A percentile compares a stretch with the other conserved stretches of the same genome.
These are phyloP conservation scores for Aspergillus novofumigatus DNA, from an alignment of 2,329 filamentous ascomycete species.

Conservation along the genomic window DNA sequence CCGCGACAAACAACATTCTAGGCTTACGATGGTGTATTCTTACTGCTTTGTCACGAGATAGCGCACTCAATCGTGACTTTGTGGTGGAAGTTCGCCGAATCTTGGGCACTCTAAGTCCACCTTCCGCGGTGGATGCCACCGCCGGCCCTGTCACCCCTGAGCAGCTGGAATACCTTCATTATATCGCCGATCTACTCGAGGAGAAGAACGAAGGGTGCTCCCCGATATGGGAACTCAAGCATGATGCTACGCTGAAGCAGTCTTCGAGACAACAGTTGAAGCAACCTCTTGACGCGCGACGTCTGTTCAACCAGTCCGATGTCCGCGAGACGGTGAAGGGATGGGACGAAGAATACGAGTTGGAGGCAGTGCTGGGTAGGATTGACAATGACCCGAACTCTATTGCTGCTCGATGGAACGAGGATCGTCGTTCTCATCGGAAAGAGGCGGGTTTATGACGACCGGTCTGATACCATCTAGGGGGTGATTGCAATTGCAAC, in stretches of 20 bases:
- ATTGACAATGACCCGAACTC: slow-evolving; percentile 13
- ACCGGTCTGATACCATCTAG: background rate
- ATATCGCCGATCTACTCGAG: slow-evolving; percentile 17
- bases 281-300: slow-evolving; percentile 9
- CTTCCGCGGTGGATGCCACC: background rate
- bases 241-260: slow-evolving; percentile 10
- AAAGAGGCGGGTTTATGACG: background rate
- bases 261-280: slow-evolving; percentile 9
- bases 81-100: slow-evolving; percentile 31
- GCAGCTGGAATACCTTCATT: slow-evolving; percentile 18
- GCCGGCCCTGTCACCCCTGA: slow-evolving; percentile 2
- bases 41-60: slow-evolving; percentile 32
- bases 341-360: slow-evolving; percentile 29
- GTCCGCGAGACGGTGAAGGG: slow-evolving; percentile 13
- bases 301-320: slow-evolving; percentile 8
- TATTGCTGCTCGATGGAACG: slow-evolving; percentile 15
- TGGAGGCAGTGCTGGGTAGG: slow-evolving; percentile 18
- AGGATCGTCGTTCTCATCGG: slow-evolving; percentile 4
- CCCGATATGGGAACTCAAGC: slow-evolving; percentile 11
- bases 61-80: slow-evolving; percentile 28
- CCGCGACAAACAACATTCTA: slow-evolving; percentile 23
- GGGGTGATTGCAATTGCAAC: background rate
- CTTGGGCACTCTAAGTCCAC: slow-evolving; percentile 14
- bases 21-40: slow-evolving; percentile 40
- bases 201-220: slow-evolving; percentile 21